These are phyloP conservation scores for Neophaeococcomyces mojaviensis DNA, from an alignment of 2,329 filamentous ascomycete species.

Conservation along the genomic window DNA sequence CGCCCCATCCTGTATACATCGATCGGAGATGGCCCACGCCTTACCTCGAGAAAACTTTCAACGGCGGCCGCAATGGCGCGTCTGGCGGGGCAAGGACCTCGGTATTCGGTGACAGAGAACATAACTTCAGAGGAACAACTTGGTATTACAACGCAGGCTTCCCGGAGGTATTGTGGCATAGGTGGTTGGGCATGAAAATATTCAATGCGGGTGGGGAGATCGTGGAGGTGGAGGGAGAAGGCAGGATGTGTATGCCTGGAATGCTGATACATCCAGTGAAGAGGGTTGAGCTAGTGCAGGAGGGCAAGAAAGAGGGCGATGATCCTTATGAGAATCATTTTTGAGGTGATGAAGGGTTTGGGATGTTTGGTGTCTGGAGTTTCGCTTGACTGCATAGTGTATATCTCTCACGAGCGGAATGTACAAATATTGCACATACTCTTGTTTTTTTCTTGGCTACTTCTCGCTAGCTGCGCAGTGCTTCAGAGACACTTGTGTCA, in stretches of 20 bases:
- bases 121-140: slow-evolving; percentile 76
- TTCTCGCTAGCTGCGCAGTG: no score
- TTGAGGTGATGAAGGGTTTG: no score
- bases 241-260: slow-evolving; percentile 82
- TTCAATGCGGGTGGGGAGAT: slow-evolving; percentile 72
- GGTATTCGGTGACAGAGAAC: slow-evolving; percentile 76
- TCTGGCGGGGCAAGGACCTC: slow-evolving; percentile 65
- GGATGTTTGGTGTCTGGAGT: no score
- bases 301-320: slow-evolving; percentile 12
- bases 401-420: no score
- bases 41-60: slow-evolving; percentile 72
- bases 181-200: slow-evolving; percentile 78
- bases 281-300: slow-evolving; percentile 50
- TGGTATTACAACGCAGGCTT: slow-evolving; percentile 92
- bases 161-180: slow-evolving; percentile 68
- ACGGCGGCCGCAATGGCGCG: slow-evolving; percentile 67
- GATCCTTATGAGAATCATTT: no score
- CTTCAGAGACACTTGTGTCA: no score
- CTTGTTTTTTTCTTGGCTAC: no score
- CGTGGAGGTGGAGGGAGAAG: slow-evolving; percentile 65
- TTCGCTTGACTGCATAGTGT: no score
- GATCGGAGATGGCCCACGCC: slow-evolving; percentile 78
- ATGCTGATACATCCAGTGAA: slow-evolving; percentile 89
- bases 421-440: no score
- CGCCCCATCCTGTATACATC: slow-evolving; percentile 79